A percentile compares a stretch with the other conserved stretches of the same genome.
Evolutionary conservation across 495 filamentous ascomycete species (phyloP).

Genomic region (Penicillium nucicola): DNA sequence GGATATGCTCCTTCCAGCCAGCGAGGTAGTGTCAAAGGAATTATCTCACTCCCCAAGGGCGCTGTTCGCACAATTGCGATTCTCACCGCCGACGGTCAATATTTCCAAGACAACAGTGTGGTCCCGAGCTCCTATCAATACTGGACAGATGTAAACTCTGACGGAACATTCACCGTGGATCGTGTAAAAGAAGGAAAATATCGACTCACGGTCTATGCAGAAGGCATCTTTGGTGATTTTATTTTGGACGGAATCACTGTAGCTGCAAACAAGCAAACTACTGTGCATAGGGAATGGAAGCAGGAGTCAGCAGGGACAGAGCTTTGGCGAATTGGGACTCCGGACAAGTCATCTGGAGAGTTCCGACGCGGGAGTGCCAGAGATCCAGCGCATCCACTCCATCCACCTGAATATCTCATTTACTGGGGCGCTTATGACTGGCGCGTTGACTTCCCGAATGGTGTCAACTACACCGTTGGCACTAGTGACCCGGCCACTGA

Average conservation of each 20-base stretch:
- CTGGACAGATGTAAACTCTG: constrained; percentile 48
- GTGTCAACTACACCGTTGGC: constrained; percentile 50
- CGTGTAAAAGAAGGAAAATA: constrained; percentile 50
- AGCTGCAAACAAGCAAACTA: constrained; percentile 27
- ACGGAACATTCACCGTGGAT: constrained; percentile 45
- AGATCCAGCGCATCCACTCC: constrained; percentile 41
- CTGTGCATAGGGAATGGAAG: constrained; percentile 36
- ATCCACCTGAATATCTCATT: constrained; percentile 49
- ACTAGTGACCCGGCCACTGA: constrained; percentile 39
- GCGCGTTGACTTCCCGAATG: constrained; percentile 48
- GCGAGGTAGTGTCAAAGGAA: constrained; percentile 40
- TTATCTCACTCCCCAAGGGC: constrained; percentile 42
- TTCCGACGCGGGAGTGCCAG: constrained; percentile 48
- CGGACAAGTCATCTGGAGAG: constrained; percentile 54
- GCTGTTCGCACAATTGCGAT: constrained; percentile 48
- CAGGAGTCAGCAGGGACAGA: constrained; percentile 50
- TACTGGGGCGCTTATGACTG: constrained; percentile 57
- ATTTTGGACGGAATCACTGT: constrained; percentile 41
- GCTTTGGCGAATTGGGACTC: constrained; percentile 53
- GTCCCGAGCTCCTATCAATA: constrained; percentile 51
- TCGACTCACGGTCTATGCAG: constrained; percentile 55
- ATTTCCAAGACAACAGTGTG: constrained; percentile 56
- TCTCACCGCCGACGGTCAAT: constrained; percentile 46
- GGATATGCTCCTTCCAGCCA: constrained; percentile 46
- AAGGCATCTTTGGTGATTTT: constrained; percentile 54